Evolutionary conservation across 2,329 filamentous ascomycete species (phyloP), one percentile per base, ranked within the genome.

Genomic region (Malbranchea zuffiana): DNA sequence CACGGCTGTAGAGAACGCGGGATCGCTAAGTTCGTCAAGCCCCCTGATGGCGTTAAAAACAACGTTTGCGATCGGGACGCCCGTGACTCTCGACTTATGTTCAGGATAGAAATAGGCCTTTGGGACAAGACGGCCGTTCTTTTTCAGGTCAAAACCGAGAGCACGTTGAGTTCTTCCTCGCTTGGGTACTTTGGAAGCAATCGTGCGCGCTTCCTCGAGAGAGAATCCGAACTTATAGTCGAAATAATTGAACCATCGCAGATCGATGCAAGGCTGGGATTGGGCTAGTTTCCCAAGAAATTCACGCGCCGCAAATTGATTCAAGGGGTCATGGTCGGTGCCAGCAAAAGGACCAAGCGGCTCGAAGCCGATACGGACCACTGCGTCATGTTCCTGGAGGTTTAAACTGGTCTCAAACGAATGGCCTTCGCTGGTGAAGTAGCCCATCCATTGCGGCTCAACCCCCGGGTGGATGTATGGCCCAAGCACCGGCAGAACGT

Each of bases 81-180:
- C 33, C 6, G 32, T 44, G 17, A 40, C 32, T 2, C 31, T n/a
- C 1, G 43, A 30, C 19, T 50, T 50, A 2, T 46, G 32, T 6
- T 20, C 28, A 1, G 47, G 47, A 12, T 44, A 46, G 6, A 47
- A 35, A 21, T 50, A 50, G 7, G 44, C 31, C 25, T 50, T 50
- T 25, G 39, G 32, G 0, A 26, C 31, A 7, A 46, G 25, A 4
- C 37, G 37, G 4, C 32, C 34, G 5, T 19, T 27, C 6, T 43
- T 42, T 19, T 26, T 27, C 8, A 50, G 33, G 6, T 50, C 47
- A n/a, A 50, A 36, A 2, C 39, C 45, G n/a, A 50, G 31, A 3
- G 44, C 32, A 17, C 18, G 32, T 15, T 50, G 47, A 5, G 43
- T 45, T n/a, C 26, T 32, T 27, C 30, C 36, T 23, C 26, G 21